Conservation (phyloP, 306 rosid species). For the Ceratonia siliqua region DNA sequence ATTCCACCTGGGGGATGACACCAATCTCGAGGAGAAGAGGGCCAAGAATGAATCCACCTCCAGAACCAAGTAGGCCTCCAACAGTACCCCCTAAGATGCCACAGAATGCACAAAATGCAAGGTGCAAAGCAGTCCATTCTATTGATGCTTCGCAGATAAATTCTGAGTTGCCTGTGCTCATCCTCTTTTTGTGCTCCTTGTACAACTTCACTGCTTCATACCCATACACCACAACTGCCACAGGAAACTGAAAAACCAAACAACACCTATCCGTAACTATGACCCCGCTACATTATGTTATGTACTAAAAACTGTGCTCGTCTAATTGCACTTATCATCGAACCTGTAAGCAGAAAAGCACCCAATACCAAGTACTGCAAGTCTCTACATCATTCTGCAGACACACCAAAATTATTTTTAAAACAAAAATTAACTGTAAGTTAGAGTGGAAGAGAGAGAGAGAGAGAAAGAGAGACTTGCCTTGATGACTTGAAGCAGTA, state of each 20-base stretch:
- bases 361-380: slow-evolving; percentile 85
- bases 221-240: slow-evolving; percentile 68
- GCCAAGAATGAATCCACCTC: slow-evolving; percentile 91
- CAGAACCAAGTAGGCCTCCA: slow-evolving; percentile 89
- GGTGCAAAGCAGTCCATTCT: slow-evolving; percentile 63
- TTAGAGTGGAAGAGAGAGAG: background rate
- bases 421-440: background rate
- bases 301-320: slow-evolving; percentile 14
- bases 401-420: background rate
- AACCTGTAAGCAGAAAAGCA: slow-evolving; percentile 78
- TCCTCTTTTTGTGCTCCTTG: slow-evolving; percentile 65
- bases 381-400: slow-evolving; percentile 60
- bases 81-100: slow-evolving; percentile 89
- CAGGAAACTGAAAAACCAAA: slow-evolving; percentile 80
- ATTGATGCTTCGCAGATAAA: slow-evolving; percentile 86
- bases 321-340: background rate
- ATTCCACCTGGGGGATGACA: slow-evolving; percentile 92
- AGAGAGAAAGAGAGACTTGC: slow-evolving; percentile 36
- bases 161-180: slow-evolving; percentile 57
- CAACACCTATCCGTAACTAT: no score
- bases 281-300: no score
- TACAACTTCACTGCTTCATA: slow-evolving; percentile 73
- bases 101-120: slow-evolving; percentile 73
- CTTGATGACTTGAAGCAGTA: slow-evolving; percentile 74
- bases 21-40: slow-evolving; percentile 92